These are phyloP conservation scores for Chamaenerion angustifolium DNA, from an alignment of 345 rosid genomes.

Conservation along the genomic window DNA sequence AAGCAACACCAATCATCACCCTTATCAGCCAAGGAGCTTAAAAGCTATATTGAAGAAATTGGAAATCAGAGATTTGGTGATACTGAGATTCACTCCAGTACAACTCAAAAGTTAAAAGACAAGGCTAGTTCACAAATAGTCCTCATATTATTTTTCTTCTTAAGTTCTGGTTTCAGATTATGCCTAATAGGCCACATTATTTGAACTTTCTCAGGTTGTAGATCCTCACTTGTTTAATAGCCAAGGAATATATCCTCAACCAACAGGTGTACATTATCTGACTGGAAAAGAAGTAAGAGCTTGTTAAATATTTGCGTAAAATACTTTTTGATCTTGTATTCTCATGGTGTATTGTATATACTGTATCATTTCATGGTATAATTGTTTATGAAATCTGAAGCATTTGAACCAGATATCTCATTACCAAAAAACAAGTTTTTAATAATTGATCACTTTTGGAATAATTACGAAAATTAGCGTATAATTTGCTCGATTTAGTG, in stretches of 20 bases:
- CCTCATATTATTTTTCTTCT: conserved; percentile 5
- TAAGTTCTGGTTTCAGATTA: not conserved
- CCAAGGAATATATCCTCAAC: conserved; percentile 77
- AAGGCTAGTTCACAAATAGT: conserved; percentile 38
- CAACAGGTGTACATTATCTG: conserved; percentile 31
- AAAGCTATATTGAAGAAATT: conserved; percentile 47
- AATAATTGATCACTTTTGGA: too few species aligned
- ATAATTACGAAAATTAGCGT: too few species aligned
- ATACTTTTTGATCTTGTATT: not conserved
- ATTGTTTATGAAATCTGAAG: too few species aligned
- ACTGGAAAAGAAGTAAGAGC: conserved; percentile 54
- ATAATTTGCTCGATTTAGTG: too few species aligned
- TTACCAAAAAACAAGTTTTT: too few species aligned
- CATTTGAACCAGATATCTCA: too few species aligned
- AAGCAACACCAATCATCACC: conserved; percentile 63
- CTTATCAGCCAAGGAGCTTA: conserved; percentile 41
- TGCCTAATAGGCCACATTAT: conserved; percentile 1
- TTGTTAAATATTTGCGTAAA: not conserved
- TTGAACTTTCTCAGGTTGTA: conserved; percentile 25
- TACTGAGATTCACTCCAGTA: conserved; percentile 21
- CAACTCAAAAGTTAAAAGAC: conserved; percentile 46
- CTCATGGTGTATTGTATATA: not conserved
- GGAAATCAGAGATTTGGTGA: conserved; percentile 59
- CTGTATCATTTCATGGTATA: too few species aligned
- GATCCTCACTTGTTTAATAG: conserved; percentile 58